A percentile compares a stretch with the other conserved stretches of the same genome.
Evolutionary conservation across 805 yeast genomes (phyloP).

Genomic region (Candida gorgasii): DNA sequence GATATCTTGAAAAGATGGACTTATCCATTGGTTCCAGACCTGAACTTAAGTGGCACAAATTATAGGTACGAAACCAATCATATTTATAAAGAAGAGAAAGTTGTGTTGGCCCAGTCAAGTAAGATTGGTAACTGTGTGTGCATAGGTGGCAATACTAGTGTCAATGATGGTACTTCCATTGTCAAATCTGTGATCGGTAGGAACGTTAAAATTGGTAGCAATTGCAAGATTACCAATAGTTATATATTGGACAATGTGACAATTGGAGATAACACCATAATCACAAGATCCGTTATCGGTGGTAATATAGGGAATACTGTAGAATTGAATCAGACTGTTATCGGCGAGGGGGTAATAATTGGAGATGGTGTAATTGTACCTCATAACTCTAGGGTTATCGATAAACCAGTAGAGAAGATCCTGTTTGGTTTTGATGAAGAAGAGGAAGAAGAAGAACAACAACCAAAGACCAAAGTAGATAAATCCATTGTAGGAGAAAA

Average conservation of each 20-base stretch:
- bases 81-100: constrained; percentile 84
- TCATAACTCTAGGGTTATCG: constrained; percentile 53
- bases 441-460: constrained; percentile 18
- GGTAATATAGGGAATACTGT: constrained; percentile 55
- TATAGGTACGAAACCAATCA: constrained; percentile 82
- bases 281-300: constrained; percentile 73
- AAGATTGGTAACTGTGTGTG: constrained; percentile 77
- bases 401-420: constrained; percentile 40
- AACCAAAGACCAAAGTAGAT: constrained; percentile 27
- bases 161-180: constrained; percentile 73
- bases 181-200: constrained; percentile 81
- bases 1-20: constrained; percentile 91
- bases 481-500: constrained; percentile 47
- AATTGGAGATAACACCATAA: constrained; percentile 62
- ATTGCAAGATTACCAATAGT: constrained; percentile 68
- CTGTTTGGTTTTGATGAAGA: constrained; percentile 26
- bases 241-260: constrained; percentile 85
- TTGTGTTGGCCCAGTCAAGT: constrained; percentile 93
- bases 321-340: constrained; percentile 59
- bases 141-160: constrained; percentile 72
- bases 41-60: constrained; percentile 71
- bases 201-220: constrained; percentile 78
- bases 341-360: constrained; percentile 74
- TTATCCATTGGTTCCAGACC: constrained; percentile 87
- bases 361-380: constrained; percentile 54